Percentiles rank a stretch among this genome's conserved stretches.
Conservation (phyloP, 306 rosid genomes). For the Citrullus amarus region DNA sequence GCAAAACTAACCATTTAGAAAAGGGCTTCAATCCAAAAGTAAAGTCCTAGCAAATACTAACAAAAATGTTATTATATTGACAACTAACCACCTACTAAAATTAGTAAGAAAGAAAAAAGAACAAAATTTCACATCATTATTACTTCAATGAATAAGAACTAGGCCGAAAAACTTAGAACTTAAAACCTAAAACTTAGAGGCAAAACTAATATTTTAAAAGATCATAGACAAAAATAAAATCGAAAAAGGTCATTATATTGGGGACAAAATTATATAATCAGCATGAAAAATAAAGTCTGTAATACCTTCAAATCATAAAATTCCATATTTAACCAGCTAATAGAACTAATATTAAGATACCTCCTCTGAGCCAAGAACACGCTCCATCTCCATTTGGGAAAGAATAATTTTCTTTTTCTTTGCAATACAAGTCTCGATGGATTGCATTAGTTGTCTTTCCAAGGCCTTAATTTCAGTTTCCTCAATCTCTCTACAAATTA, state of each 20-base stretch:
- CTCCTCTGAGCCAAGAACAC: conserved; percentile 65
- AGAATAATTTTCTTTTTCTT: conserved; percentile 81
- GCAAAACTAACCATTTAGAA: not conserved
- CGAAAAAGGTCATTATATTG: not conserved
- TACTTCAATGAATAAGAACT: not conserved
- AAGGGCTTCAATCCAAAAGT: not conserved
- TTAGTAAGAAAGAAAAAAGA: not conserved
- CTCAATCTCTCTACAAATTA: conserved; percentile 56
- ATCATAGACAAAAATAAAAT: not conserved
- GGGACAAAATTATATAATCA: not conserved
- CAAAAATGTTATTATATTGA: not conserved
- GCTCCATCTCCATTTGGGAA: conserved; percentile 60
- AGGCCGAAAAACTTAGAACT: not conserved
- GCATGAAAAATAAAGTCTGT: not conserved
- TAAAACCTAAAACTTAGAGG: not conserved
- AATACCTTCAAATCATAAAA: not conserved
- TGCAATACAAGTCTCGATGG: conserved; percentile 54
- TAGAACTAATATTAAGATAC: conserved; percentile 17
- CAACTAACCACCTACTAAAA: not conserved
- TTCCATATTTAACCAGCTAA: not conserved
- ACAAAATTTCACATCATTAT: not conserved
- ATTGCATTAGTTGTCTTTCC: conserved; percentile 82
- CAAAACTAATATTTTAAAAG: not conserved
- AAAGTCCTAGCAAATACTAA: not conserved
- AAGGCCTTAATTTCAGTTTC: conserved; percentile 61